Evolutionary conservation across 176 grass and related monocot genomes (phyloP).

Genomic region (Themeda triandra): DNA sequence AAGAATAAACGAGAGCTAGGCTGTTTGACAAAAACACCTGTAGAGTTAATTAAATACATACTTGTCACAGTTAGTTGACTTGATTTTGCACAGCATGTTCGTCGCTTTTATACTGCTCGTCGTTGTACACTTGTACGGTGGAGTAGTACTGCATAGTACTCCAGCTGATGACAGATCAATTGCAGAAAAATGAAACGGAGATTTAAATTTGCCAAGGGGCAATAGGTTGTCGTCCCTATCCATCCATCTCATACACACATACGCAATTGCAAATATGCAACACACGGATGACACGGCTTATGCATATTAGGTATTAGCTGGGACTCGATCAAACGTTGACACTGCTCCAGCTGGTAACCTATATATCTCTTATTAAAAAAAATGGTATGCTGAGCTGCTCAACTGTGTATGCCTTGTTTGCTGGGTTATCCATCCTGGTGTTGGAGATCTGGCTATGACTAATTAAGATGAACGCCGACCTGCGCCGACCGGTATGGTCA

Average conservation of each 20-base stretch:
- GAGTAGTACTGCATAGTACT: background rate
- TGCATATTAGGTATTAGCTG: background rate
- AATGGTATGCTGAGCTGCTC: background rate
- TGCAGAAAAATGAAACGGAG: background rate
- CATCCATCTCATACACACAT: constrained; percentile 35
- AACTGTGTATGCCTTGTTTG: background rate
- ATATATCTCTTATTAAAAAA: background rate
- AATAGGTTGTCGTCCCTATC: constrained; percentile 44
- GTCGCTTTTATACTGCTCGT: constrained; percentile 21
- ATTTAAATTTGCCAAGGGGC: background rate
- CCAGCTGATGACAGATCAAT: constrained; percentile 13
- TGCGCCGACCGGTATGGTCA: constrained; percentile 26
- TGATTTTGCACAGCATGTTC: constrained; percentile 24
- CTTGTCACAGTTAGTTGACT: background rate
- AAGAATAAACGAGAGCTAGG: background rate
- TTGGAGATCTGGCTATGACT: background rate
- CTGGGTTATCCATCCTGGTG: constrained; percentile 20
- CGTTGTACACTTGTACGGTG: background rate
- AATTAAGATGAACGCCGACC: background rate
- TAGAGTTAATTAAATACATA: background rate
- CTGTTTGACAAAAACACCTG: constrained; percentile 2
- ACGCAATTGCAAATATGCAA: background rate
- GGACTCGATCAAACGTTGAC: constrained; percentile 34
- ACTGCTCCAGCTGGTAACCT: background rate
- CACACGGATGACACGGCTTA: background rate